Conservation (phyloP, 345 rosid species). For the Melaleuca alternifolia region DNA sequence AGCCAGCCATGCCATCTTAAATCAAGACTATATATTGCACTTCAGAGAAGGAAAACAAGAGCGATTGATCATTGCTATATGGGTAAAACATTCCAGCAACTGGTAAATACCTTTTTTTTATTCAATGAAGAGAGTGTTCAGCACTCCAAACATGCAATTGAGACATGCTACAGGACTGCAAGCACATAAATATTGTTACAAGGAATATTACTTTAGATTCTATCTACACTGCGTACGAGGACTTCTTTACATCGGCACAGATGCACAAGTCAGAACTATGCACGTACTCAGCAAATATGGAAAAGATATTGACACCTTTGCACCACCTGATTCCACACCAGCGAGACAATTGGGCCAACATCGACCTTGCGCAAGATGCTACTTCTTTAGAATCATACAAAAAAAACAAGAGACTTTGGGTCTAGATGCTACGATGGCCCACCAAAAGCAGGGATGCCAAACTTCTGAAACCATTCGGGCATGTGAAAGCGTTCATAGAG, state of each 20-base stretch:
- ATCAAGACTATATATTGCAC: not conserved
- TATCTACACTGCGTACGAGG: not conserved
- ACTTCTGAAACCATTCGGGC: slow-evolving; percentile 96
- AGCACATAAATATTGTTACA: not conserved
- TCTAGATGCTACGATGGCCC: slow-evolving; percentile 13
- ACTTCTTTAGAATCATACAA: not conserved
- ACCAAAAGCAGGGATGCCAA: slow-evolving; percentile 73
- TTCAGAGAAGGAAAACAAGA: not conserved
- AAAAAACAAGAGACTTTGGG: not conserved
- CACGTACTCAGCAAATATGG: not conserved
- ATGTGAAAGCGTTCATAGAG: slow-evolving; percentile 75
- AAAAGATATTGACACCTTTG: not conserved
- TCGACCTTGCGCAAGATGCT: not conserved
- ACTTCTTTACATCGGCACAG: not conserved
- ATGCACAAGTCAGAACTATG: not conserved
- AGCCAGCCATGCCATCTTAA: not conserved
- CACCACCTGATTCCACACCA: not conserved
- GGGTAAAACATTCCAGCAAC: not conserved
- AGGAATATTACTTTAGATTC: not conserved
- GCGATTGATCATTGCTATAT: not conserved
- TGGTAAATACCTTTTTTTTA: not conserved
- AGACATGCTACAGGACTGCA: not conserved
- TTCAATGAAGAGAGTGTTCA: not conserved
- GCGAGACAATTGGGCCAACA: not conserved
- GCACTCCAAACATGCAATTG: not conserved